Evolutionary conservation across 2,329 filamentous ascomycete species (phyloP).

Genomic region (Fusarium goolgardi): DNA sequence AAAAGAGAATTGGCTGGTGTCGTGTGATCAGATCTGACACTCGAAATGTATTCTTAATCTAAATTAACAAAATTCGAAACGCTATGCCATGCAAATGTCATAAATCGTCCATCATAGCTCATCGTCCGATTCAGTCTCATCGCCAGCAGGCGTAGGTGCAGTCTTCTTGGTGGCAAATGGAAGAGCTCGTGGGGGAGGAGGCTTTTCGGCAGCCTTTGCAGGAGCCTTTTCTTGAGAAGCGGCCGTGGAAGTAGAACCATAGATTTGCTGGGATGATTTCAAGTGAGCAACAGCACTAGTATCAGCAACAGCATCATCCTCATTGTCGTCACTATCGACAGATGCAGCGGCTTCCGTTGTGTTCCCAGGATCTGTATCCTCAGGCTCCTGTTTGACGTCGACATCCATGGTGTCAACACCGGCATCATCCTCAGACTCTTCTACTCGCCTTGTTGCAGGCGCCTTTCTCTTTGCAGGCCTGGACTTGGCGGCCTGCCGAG

Average conservation of each 20-base stretch:
- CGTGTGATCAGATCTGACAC: background rate
- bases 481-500: slow-evolving; percentile 51
- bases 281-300: slow-evolving; percentile 25
- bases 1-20: background rate
- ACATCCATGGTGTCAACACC: slow-evolving; percentile 63
- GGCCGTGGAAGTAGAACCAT: slow-evolving; percentile 3
- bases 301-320: slow-evolving; percentile 53
- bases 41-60: slow-evolving; percentile 6
- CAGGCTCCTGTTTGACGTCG: slow-evolving; percentile 54
- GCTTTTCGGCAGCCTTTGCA: slow-evolving; percentile 40
- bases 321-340: slow-evolving; percentile 58
- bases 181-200: slow-evolving; percentile 56
- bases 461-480: slow-evolving; percentile 65
- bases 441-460: slow-evolving; percentile 51
- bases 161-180: slow-evolving; percentile 58
- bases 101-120: slow-evolving; percentile 57
- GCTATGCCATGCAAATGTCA: slow-evolving; percentile 3
- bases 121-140: slow-evolving; percentile 68
- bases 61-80: background rate
- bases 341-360: slow-evolving; percentile 56
- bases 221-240: slow-evolving; percentile 19
- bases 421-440: slow-evolving; percentile 58
- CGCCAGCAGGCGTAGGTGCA: slow-evolving; percentile 49
- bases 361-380: slow-evolving; percentile 56
- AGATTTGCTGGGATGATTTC: slow-evolving; percentile 10